A percentile compares a stretch with the other conserved stretches of the same genome.
phyloP scores from a whole-genome alignment of 306 rosid genomes.

The Crataegus laevigata region DNA sequence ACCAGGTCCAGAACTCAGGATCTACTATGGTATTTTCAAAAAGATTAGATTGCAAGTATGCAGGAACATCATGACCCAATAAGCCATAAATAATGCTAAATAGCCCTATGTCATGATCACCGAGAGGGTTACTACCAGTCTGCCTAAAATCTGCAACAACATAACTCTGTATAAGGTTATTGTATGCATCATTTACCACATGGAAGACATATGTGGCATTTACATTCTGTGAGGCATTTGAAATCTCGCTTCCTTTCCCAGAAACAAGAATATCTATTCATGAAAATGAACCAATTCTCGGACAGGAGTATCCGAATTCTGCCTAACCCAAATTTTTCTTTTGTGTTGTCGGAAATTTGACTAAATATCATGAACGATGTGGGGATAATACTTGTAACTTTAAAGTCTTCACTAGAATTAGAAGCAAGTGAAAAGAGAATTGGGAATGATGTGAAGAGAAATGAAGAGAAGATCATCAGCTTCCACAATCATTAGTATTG shows the following conservation, averaged over 20 bases:
- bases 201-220: not conserved
- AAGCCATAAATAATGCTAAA: not conserved
- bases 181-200: not conserved
- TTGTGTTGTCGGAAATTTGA: not conserved
- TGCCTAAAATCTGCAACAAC: not conserved
- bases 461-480: not conserved
- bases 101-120: not conserved
- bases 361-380: not conserved
- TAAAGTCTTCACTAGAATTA: not conserved
- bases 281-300: not conserved
- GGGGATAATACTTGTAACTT: not conserved
- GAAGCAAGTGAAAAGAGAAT: not conserved
- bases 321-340: not conserved
- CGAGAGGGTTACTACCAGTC: not conserved
- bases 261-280: not conserved
- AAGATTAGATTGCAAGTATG: not conserved
- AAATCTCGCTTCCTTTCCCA: not conserved
- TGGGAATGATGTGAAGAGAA: not conserved
- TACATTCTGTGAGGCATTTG: not conserved
- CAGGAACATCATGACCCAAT: not conserved
- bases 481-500: not conserved
- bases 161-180: not conserved
- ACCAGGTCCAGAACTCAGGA: not conserved
- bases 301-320: not conserved
- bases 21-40: not conserved